A percentile compares a stretch with the other conserved stretches of the same genome.
Conservation (phyloP, 2,329 filamentous ascomycete genomes). For the Aspergillus sp. region DNA sequence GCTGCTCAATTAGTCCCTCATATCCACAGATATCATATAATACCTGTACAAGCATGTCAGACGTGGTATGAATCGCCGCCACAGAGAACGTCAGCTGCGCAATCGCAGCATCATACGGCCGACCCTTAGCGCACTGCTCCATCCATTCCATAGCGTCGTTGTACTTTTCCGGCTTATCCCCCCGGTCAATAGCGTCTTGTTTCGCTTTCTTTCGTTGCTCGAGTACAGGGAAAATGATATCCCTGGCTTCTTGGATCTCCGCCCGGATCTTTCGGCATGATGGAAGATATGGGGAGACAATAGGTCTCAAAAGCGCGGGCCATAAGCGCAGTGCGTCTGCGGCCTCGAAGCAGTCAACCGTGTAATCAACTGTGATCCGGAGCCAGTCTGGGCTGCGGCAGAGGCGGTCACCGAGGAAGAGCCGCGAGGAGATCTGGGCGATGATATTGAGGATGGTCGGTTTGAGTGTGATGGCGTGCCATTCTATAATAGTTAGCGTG, state of each 20-base stretch:
- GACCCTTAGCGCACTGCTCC: neutral
- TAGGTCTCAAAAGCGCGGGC: neutral
- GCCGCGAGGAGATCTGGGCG: neutral
- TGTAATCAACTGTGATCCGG: neutral
- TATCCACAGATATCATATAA: neutral
- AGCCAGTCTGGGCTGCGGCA: neutral
- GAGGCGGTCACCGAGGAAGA: neutral
- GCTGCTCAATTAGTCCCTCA: neutral
- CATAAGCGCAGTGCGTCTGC: neutral
- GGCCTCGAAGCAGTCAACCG: neutral
- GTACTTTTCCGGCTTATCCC: rapidly evolving
- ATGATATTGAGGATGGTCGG: neutral
- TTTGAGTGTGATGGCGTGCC: neutral
- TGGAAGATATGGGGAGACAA: neutral
- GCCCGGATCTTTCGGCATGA: neutral
- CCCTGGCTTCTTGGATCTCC: neutral
- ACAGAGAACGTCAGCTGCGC: neutral
- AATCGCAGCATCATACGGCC: neutral
- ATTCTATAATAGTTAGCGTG: neutral
- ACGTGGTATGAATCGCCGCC: neutral
- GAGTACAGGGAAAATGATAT: neutral
- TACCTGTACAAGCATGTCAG: neutral
- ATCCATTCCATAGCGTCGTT: neutral
- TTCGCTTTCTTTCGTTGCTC: neutral
- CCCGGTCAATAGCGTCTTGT: neutral